Conservation (phyloP, 1,284 basidiomycete genomes). For the Heterobasidion occidentale region DNA sequence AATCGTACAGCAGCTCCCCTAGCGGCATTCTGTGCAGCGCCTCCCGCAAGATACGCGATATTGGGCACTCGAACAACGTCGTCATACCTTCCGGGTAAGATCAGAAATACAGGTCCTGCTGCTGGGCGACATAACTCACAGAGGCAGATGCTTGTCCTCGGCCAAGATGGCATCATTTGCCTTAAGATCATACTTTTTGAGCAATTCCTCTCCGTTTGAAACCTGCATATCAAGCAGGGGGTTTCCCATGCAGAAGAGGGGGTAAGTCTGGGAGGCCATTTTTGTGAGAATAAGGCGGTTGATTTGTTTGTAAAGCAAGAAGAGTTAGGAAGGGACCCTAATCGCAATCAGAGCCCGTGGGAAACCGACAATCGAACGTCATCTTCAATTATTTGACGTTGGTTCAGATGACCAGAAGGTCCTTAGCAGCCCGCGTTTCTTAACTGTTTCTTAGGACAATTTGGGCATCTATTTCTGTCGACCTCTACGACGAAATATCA, state of each 20-base stretch:
- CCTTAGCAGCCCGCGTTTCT: no score
- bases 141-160: slow-evolving; percentile 78
- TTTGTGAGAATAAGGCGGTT: neutral
- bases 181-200: slow-evolving; percentile 90
- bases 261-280: slow-evolving; percentile 21
- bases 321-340: no score
- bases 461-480: no score
- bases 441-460: no score
- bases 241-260: slow-evolving; percentile 81
- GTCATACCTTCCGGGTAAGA: slow-evolving; percentile 59
- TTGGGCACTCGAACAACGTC: slow-evolving; percentile 77
- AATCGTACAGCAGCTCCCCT: slow-evolving; percentile 87
- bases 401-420: no score
- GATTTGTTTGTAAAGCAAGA: no score
- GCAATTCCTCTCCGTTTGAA: slow-evolving; percentile 72
- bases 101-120: neutral
- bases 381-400: no score
- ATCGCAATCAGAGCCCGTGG: no score
- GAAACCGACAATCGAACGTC: no score
- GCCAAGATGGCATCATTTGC: slow-evolving; percentile 97
- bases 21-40: slow-evolving; percentile 95
- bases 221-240: slow-evolving; percentile 90
- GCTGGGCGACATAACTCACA: slow-evolving; percentile 40
- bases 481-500: no score
- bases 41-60: slow-evolving; percentile 92